Conservation (phyloP, 257 asterid species). For the Paulownia fortunei region DNA sequence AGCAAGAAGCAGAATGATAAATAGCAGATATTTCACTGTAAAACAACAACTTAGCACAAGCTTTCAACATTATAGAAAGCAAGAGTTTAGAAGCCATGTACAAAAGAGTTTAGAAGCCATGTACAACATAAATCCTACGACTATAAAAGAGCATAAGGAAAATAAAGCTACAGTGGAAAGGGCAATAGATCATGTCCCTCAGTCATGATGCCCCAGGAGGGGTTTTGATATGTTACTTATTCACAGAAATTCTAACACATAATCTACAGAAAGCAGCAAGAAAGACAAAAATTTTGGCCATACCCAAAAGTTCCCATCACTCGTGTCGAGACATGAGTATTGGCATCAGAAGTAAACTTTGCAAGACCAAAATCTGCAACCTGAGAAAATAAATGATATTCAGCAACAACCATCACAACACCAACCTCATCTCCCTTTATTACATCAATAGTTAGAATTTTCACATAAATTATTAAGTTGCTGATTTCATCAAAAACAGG, state of each 20-base stretch:
- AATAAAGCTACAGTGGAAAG: too few relatives aligned
- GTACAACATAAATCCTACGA: too few relatives aligned
- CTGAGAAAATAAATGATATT: constrained; percentile 47
- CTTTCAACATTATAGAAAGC: neutral
- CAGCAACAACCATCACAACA: constrained; percentile 24
- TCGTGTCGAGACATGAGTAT: constrained; percentile 90
- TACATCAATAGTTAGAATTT: constrained; percentile 18
- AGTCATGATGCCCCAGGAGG: too few relatives aligned
- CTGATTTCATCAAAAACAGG: neutral
- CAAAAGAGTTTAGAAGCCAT: too few relatives aligned
- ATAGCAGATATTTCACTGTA: neutral
- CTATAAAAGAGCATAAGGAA: too few relatives aligned
- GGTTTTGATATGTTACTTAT: neutral
- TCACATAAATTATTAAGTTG: neutral
- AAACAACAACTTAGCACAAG: neutral
- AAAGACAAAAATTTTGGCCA: neutral
- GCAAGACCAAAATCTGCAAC: constrained; percentile 99
- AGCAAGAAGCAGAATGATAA: neutral
- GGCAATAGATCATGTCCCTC: too few relatives aligned
- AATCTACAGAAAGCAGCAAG: neutral
- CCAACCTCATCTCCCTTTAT: constrained; percentile 11
- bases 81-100: too few relatives aligned
- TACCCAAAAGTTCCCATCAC: constrained; percentile 99
- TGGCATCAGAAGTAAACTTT: constrained; percentile 65
- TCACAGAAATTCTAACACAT: neutral